Base-by-base conservation (phyloP, 805 yeast species). In the Starmerella vaccinii region DNA sequence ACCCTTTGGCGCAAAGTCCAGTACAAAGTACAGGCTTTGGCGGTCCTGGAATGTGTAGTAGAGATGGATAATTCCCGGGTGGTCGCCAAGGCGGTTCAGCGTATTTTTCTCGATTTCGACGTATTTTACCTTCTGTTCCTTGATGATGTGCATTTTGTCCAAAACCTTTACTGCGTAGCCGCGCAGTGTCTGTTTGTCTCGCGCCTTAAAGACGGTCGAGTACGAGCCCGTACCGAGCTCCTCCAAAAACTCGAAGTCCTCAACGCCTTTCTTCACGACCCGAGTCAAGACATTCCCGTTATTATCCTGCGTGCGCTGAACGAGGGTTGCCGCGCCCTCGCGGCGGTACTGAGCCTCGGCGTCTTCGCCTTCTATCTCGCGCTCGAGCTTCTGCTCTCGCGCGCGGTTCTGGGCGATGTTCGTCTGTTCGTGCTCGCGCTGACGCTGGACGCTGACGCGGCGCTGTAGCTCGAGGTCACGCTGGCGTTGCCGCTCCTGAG, bases 1-100 rank as follows among this genome's bases (percentile, higher is more conserved):
- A n/a, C 98, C 98, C 60, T 88, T 86, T 52, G 90, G 83, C 2
- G 97, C 97, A 63, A 81, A 84, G 66, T 92, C 97, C 49, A 92
- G 76, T 33, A 90, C 98, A 65, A 89, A 92, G 64, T 87, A 92
- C 34, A 92, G 70, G 30, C 87, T 81, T 52, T 79, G 76, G 41
- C 84, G 86, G 65, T 92, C 98, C 66, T 92, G 98, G 68, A 92
- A 92, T 1, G 98, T 92, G 67, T 84, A 92, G 67, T 86, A 85
- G 43, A 92, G 70, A 44, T 89, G 84, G 19, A 92, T 94, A 26
- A 92, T 83, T 1, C 98, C 98, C 0, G 97, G 96, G 63, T 92
- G 97, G 50, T 82, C 81, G 2, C 95, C 95, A 55, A 92, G 70
- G 22, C 90, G 69, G 65, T 88, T 89, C 55, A 92, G 70, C 1